Evolutionary conservation across 805 yeast genomes (phyloP).

Genomic region (Huiozyma sinensis): DNA sequence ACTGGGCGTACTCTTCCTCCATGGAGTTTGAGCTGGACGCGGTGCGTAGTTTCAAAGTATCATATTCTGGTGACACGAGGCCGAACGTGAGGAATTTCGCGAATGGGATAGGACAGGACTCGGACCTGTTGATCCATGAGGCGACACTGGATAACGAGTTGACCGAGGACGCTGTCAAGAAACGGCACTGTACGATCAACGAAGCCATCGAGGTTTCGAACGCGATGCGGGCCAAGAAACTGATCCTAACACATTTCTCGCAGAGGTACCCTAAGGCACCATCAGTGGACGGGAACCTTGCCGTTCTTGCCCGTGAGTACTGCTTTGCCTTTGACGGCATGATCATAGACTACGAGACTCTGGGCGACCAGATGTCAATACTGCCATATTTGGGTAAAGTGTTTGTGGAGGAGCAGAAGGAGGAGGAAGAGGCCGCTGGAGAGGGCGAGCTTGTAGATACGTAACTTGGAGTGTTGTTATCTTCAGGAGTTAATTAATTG

Average conservation of each 20-base stretch:
- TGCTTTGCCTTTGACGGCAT: constrained; percentile 60
- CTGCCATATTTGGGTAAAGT: constrained; percentile 23
- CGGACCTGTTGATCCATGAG: constrained; percentile 82
- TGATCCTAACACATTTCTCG: constrained; percentile 84
- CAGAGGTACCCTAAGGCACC: constrained; percentile 70
- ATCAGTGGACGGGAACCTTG: constrained; percentile 21
- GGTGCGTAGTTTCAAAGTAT: constrained; percentile 44
- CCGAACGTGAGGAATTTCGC: constrained; percentile 58
- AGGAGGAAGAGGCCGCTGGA: constrained; percentile 7
- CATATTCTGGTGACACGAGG: constrained; percentile 93
- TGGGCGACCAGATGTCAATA: constrained; percentile 30
- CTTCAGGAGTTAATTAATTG: too few relatives aligned
- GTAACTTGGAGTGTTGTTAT: too few relatives aligned
- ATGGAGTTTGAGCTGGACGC: constrained; percentile 35
- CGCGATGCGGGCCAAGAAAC: constrained; percentile 58
- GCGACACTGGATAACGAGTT: constrained; percentile 81
- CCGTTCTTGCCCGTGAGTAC: constrained; percentile 25
- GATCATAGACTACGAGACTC: constrained; percentile 36
- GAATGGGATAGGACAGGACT: constrained; percentile 44
- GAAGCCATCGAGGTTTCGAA: constrained; percentile 71
- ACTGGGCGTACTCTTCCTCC: constrained; percentile 62
- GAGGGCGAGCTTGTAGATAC: not conserved
- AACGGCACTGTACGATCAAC: constrained; percentile 78
- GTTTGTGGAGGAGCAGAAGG: constrained; percentile 23
- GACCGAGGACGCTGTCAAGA: constrained; percentile 64